Evolutionary conservation across 352 stramenopile species (phyloP).

Genomic region (Globisporangium canariense): DNA sequence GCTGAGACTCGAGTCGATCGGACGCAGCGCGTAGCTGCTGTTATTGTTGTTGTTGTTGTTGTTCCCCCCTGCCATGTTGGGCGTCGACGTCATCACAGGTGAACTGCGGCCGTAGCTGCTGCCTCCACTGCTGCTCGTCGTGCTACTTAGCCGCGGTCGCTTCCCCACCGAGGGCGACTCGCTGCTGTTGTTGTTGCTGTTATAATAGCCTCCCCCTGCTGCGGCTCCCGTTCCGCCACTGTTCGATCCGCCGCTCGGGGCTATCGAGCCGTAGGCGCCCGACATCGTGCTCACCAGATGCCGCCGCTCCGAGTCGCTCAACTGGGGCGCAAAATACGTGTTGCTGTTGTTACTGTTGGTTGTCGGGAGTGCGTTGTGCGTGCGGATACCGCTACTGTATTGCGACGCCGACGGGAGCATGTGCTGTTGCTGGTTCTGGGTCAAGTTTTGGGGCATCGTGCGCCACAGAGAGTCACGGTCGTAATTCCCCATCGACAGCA

Average conservation of each 20-base stretch:
- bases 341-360: constrained; percentile 1
- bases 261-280: constrained; percentile 4
- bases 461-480: constrained; percentile 49
- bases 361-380: neutral
- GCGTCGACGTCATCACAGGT: constrained; percentile 9
- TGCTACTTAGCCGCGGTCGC: constrained; percentile 22
- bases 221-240: neutral
- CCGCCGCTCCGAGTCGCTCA: constrained; percentile 12
- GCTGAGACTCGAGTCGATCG: constrained; percentile 14
- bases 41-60: constrained; percentile 1
- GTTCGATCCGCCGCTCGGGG: neutral
- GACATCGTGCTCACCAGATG: constrained; percentile 15
- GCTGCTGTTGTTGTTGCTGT: neutral
- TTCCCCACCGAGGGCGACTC: constrained; percentile 19
- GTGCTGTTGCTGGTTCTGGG: constrained; percentile 13
- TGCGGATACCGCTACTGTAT: constrained; percentile 14
- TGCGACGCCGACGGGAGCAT: constrained; percentile 15
- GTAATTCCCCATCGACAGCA: constrained; percentile 49
- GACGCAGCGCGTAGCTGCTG: constrained; percentile 17
- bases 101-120: constrained; percentile 25
- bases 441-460: constrained; percentile 41
- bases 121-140: constrained; percentile 22
- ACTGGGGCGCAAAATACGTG: constrained; percentile 12
- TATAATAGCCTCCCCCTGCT: constrained; percentile 13
- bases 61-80: constrained; percentile 1